These are phyloP conservation scores for Aegilops bicornis DNA, from an alignment of 176 grass and related monocot genomes.

Conservation along the genomic window DNA sequence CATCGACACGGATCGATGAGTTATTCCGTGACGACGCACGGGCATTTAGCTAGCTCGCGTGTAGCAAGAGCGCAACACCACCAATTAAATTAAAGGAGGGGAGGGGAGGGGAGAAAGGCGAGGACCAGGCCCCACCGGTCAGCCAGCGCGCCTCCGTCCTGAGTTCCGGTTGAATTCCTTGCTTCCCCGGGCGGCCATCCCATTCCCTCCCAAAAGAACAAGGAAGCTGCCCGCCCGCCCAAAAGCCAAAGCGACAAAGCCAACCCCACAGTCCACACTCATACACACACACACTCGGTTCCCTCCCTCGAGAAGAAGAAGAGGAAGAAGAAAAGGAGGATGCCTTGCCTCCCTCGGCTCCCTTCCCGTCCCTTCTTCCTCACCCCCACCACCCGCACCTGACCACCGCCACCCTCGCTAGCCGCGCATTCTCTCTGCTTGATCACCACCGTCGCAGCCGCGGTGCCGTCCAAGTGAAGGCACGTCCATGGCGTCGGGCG, in stretches of 20 bases:
- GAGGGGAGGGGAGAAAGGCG: not conserved
- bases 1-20: no score
- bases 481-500: constrained; percentile 39
- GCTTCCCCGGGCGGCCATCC: constrained; percentile 34
- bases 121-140: not conserved
- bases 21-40: no score
- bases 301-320: no score
- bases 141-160: not conserved
- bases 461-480: not conserved
- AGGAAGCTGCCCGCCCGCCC: no score
- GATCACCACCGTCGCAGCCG: not conserved
- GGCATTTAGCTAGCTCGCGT: no score
- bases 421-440: not conserved
- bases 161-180: constrained; percentile 24
- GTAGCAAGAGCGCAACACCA: no score
- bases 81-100: no score
- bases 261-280: constrained; percentile 10
- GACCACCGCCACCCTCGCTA: no score
- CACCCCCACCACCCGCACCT: not conserved
- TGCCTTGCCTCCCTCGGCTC: constrained; percentile 34
- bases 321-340: not conserved
- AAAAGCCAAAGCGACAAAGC: constrained; percentile 41
- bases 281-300: no score
- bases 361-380: constrained; percentile 16
- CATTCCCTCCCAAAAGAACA: not conserved